These are phyloP conservation scores for Raffaelea albimanens DNA, from an alignment of 2,329 filamentous ascomycete genomes.

Conservation along the genomic window DNA sequence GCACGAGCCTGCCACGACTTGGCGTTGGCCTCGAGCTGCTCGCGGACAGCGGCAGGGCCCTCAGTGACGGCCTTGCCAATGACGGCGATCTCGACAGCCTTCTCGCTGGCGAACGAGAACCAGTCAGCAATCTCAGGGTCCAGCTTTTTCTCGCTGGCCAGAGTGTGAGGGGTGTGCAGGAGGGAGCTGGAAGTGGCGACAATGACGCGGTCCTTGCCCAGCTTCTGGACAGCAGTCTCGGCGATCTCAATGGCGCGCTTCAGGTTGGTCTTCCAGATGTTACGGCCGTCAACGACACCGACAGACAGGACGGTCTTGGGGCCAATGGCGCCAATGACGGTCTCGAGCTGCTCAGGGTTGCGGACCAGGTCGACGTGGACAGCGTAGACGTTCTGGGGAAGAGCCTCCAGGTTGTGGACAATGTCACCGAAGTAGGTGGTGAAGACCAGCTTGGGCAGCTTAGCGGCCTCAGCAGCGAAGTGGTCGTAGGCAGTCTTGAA, in stretches of 20 bases:
- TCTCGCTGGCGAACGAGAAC: constrained; percentile 98
- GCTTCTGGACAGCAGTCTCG: constrained; percentile 83
- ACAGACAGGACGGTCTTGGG: constrained; percentile 84
- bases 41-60: constrained; percentile 75
- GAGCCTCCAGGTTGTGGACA: constrained; percentile 92
- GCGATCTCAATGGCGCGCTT: constrained; percentile 86
- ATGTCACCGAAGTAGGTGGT: constrained; percentile 99
- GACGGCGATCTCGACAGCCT: constrained; percentile 79
- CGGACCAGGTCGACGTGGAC: constrained; percentile 95
- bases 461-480: constrained; percentile 64
- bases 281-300: constrained; percentile 96
- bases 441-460: constrained; percentile 79
- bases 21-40: constrained; percentile 92
- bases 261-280: constrained; percentile 99
- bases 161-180: constrained; percentile 95
- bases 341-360: constrained; percentile 93
- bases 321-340: constrained; percentile 73
- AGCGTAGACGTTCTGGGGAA: constrained; percentile 71
- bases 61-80: constrained; percentile 97
- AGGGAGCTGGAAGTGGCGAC: constrained; percentile 96
- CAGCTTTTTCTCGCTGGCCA: constrained; percentile 97
- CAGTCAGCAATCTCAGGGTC: constrained; percentile 88
- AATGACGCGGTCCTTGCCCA: constrained; percentile 95
- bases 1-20: constrained; percentile 87
- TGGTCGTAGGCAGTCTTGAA: constrained; percentile 98